Base-by-base conservation (phyloP, 2,329 filamentous ascomycete species). In the Metarhizium anisopliae region DNA sequence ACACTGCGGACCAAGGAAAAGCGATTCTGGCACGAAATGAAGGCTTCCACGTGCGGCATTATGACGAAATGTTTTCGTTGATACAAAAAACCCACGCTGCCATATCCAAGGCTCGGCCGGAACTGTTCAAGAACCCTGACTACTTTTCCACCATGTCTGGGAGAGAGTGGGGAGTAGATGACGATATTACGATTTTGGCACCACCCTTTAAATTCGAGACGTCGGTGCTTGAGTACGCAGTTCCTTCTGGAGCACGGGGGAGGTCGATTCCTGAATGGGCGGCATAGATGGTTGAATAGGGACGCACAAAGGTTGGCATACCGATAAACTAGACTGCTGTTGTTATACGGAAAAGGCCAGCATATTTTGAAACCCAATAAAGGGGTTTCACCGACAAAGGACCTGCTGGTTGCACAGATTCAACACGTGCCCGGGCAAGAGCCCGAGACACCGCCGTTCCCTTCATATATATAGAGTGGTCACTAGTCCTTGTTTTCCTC, bases 61-160 rank as follows among this genome's bases (percentile, higher is more conserved):
- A 51, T 16, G 62, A 64, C 18, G 61, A 64, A n/a, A 64, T 64
- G 62, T 14, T 30, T 8, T 35, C 55, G 1, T 53, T 63, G 4
- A 25, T 60, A 18, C 11, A 7, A 16, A 45, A 45, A 1, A 45
- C 42, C 13, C 42, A 45, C 7, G 42, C 11, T 7, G 42, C 42
- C 1, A 45, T 45, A 11, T 20, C 2, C 6, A 60, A 57, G 38
- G 42, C 29, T 14, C 50, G 47, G 4, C 59, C 55, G 3, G 59
- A 54, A 1, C 53, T 60, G 14, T 52, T 57, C 30, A 7, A 30
- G 8, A 45, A 42, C 11, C 57, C 57, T 2, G 57, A 56, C 3
- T 53, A 60, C 47, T 59, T 59, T 25, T 53, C 51, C 51, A 47
- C 50, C 6, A 60, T 59, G 43, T n/a, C 50, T 0, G 57, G 59